Conservation (phyloP, 2,329 filamentous ascomycete species). For the Arthroderma sp. region DNA sequence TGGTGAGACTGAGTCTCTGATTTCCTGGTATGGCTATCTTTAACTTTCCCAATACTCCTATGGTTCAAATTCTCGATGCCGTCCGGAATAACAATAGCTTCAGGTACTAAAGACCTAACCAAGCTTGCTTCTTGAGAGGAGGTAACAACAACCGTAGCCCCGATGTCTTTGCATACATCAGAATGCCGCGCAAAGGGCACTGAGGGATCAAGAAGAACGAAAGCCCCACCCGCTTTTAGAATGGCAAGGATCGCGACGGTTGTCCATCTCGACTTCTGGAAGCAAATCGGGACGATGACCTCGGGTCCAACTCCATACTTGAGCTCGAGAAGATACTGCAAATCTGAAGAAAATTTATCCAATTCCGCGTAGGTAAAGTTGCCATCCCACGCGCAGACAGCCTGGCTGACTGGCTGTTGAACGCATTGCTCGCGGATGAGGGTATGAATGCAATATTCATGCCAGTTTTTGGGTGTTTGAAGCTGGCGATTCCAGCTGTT, state of each 20-base stretch:
- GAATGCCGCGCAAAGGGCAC: conserved; percentile 5
- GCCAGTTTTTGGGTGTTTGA: too few relatives aligned
- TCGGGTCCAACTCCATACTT: conserved; percentile 6
- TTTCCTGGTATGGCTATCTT: too few relatives aligned
- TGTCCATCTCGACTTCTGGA: conserved; percentile 11
- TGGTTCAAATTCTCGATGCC: too few relatives aligned
- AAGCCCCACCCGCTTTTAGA: conserved; percentile 11
- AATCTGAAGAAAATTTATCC: conserved; percentile 12
- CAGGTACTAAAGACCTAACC: too few relatives aligned
- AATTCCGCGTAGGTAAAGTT: conserved; percentile 8
- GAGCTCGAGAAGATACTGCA: neutral
- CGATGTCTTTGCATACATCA: conserved; percentile 7
- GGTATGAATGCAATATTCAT: too few relatives aligned
- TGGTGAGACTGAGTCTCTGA: neutral
- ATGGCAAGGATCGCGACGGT: conserved; percentile 9
- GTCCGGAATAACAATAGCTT: too few relatives aligned
- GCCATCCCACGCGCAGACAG: conserved; percentile 13
- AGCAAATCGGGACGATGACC: conserved; percentile 6
- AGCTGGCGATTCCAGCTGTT: too few relatives aligned
- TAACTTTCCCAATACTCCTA: too few relatives aligned
- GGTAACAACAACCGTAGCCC: conserved; percentile 6
- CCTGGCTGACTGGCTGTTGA: conserved; percentile 7
- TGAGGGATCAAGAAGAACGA: conserved; percentile 7
- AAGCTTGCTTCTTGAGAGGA: neutral
- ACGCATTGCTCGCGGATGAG: neutral